These are phyloP conservation scores for Tardiomyces depauwii DNA, from an alignment of 1,139 yeast species.

Conservation along the genomic window DNA sequence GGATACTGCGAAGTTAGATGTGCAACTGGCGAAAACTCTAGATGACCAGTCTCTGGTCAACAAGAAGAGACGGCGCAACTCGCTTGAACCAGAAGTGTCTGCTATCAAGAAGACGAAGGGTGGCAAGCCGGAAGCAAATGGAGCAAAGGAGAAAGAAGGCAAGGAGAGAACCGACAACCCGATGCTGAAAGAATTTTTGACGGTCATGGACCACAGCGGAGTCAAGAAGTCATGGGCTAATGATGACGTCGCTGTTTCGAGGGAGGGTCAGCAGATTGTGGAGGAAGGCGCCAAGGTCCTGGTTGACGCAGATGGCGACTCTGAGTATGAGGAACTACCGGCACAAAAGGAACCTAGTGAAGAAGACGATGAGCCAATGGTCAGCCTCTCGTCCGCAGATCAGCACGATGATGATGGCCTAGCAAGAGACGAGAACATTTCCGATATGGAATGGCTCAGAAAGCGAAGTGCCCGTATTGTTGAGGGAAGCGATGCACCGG, in stretches of 20 bases:
- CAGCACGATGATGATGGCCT: constrained; percentile 2
- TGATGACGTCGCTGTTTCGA: constrained; percentile 22
- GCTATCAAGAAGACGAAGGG: constrained; percentile 20
- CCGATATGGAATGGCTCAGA: constrained; percentile 86
- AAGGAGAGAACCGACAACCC: constrained; percentile 33
- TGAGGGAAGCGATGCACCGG: constrained; percentile 19
- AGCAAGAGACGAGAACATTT: constrained; percentile 24
- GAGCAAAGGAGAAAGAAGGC: constrained; percentile 21
- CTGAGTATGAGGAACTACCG: constrained; percentile 16
- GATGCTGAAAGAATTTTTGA: constrained; percentile 66
- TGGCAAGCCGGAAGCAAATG: constrained; percentile 29
- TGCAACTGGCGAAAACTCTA: constrained; percentile 63
- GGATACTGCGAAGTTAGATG: constrained; percentile 72
- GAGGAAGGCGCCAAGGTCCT: constrained; percentile 13
- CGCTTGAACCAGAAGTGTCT: constrained; percentile 22
- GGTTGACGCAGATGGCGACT: constrained; percentile 18
- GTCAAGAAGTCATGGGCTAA: constrained; percentile 65
- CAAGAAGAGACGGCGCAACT: constrained; percentile 3
- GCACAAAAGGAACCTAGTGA: constrained; percentile 12
- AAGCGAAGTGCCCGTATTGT: constrained; percentile 64
- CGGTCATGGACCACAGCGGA: constrained; percentile 68
- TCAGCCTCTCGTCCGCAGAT: constrained; percentile 6
- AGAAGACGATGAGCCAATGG: constrained; percentile 14
- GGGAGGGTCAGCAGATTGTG: constrained; percentile 12
- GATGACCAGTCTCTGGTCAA: constrained; percentile 9